Conservation (phyloP, 106 monocot genomes). For the Allium cepa region DNA sequence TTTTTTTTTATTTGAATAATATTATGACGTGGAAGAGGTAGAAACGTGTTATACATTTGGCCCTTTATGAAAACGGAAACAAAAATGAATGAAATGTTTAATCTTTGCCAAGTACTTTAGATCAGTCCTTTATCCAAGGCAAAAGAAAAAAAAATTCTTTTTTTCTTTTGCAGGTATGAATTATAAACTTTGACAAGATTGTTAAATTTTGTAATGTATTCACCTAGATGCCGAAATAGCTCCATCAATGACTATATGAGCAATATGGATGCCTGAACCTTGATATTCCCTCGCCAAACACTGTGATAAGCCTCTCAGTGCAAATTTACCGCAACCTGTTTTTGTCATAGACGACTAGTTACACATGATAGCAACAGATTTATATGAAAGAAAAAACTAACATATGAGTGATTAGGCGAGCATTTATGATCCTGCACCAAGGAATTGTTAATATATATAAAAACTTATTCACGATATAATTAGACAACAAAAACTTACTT, state of each 20-base stretch:
- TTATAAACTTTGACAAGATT: background rate
- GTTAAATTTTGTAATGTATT: background rate
- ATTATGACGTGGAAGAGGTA: background rate
- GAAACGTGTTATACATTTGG: too few relatives aligned
- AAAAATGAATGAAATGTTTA: too few relatives aligned
- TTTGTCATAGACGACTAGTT: too few relatives aligned
- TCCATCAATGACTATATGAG: constrained; percentile 50
- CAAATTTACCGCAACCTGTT: constrained; percentile 67
- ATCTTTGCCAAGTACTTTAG: too few relatives aligned
- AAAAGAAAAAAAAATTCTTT: too few relatives aligned
- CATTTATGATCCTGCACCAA: too few relatives aligned
- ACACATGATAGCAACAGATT: background rate
- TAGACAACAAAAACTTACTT: constrained; percentile 20
- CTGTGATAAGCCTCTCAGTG: constrained; percentile 56
- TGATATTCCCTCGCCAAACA: constrained; percentile 43
- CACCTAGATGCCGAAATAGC: constrained; percentile 26
- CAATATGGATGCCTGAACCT: constrained; percentile 39
- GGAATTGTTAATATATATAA: too few relatives aligned
- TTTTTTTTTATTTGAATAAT: background rate
- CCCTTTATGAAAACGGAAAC: too few relatives aligned
- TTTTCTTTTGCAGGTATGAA: too few relatives aligned
- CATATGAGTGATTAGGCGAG: too few relatives aligned
- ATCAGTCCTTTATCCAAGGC: too few relatives aligned
- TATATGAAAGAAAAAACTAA: background rate
- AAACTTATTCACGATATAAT: too few relatives aligned